These are phyloP conservation scores for Farysia itapuensis DNA, from an alignment of 1,284 basidiomycete species.

Conservation along the genomic window DNA sequence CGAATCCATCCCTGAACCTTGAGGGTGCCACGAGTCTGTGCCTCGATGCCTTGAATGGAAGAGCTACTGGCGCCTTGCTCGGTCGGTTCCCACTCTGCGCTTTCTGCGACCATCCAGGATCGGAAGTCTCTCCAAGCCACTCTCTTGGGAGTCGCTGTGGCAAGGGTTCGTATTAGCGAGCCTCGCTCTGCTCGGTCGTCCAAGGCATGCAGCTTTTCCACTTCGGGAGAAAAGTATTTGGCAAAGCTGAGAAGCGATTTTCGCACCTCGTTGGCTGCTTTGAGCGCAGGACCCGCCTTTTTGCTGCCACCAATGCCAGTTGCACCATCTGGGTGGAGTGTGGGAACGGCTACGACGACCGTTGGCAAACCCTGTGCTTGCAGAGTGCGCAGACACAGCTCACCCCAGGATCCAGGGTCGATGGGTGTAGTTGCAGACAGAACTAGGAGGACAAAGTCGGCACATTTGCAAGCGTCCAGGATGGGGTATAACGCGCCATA, in stretches of 20 bases:
- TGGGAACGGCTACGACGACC: conserved; percentile 68
- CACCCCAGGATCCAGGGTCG: conserved; percentile 72
- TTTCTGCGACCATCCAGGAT: conserved; percentile 77
- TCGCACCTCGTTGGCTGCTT: conserved; percentile 52
- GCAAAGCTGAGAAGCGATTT: conserved; percentile 65
- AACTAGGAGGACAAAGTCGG: conserved; percentile 86
- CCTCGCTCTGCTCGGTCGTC: conserved; percentile 69
- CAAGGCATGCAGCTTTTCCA: conserved; percentile 66
- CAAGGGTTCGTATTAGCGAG: conserved; percentile 65
- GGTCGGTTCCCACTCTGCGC: conserved; percentile 50
- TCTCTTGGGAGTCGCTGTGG: conserved; percentile 62
- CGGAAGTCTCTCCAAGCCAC: conserved; percentile 81
- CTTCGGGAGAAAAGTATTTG: conserved; percentile 89
- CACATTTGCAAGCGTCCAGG: conserved; percentile 82
- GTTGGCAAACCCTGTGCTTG: conserved; percentile 69
- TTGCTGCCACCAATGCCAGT: conserved; percentile 31
- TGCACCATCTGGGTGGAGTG: conserved; percentile 31
- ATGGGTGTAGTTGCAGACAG: conserved; percentile 82
- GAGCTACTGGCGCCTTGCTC: conserved; percentile 46
- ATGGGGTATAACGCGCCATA: conserved; percentile 69
- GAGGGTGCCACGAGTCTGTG: conserved; percentile 63
- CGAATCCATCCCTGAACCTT: conserved; percentile 81
- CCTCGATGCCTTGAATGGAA: conserved; percentile 59
- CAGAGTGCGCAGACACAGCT: conserved; percentile 82
- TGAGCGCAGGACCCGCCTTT: conserved; percentile 35